phyloP scores from a whole-genome alignment of 139 green algal species.

The Chlamydomonas incerta region DNA sequence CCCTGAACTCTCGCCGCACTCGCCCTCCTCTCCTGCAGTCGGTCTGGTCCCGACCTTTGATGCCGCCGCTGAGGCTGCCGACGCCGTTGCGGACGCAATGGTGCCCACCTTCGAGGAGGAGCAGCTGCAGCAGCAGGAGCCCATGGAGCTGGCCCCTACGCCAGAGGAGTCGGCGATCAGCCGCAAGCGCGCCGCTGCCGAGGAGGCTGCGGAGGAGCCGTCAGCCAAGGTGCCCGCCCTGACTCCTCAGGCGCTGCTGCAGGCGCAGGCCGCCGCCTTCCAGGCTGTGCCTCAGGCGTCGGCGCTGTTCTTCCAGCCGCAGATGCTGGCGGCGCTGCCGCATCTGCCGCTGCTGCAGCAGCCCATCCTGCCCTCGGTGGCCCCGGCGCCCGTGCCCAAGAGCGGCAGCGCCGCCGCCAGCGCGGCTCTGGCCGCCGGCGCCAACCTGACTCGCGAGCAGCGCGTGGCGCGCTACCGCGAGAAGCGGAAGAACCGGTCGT shows the following conservation, averaged over 20 bases:
- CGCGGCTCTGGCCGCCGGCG: background rate
- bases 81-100: background rate
- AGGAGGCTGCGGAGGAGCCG: background rate
- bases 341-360: background rate
- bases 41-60: conserved; percentile 48
- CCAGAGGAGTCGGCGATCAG: background rate
- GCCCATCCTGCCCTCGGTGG: background rate
- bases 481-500: conserved; percentile 82
- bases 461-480: conserved; percentile 75
- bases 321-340: background rate
- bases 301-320: background rate
- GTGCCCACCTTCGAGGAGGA: conserved; percentile 10
- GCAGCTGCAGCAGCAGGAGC: background rate
- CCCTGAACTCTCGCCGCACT: no score
- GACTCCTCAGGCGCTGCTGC: no score
- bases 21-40: conserved; percentile 2
- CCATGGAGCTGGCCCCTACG: background rate
- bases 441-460: conserved; percentile 63
- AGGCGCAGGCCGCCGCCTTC: no score
- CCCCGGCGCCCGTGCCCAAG: background rate
- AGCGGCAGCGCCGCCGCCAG: background rate
- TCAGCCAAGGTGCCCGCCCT: background rate
- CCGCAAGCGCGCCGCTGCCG: background rate
- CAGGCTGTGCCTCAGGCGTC: background rate
- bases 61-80: background rate